Evolutionary conservation across 768 basidiomycete genomes (phyloP).

Genomic region (Naematelia aurantialba): DNA sequence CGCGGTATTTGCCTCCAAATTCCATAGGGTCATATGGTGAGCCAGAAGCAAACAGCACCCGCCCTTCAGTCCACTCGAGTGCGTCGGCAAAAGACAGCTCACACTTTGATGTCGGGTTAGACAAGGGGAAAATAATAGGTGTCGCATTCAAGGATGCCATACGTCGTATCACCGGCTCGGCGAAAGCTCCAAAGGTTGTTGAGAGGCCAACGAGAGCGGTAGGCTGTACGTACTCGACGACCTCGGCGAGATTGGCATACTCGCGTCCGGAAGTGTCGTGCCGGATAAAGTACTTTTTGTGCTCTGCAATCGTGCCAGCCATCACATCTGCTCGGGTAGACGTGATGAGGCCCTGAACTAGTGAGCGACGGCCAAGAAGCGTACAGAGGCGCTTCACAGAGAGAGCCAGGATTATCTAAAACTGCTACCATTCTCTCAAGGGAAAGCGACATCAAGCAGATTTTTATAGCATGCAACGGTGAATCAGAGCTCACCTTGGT

Average conservation of each 20-base stretch:
- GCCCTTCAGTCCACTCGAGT: constrained; percentile 59
- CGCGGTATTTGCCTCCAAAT: constrained; percentile 59
- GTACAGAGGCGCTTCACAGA: no score
- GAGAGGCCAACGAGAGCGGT: constrained; percentile 86
- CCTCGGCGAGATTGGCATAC: constrained; percentile 68
- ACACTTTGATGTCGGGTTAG: constrained; percentile 63
- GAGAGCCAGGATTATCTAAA: no score
- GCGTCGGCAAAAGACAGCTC: constrained; percentile 46
- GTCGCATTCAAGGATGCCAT: constrained; percentile 70
- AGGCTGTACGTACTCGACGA: constrained; percentile 75
- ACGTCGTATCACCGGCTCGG: constrained; percentile 62
- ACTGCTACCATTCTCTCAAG: no score
- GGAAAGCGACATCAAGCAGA: no score
- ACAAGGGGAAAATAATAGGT: constrained; percentile 89
- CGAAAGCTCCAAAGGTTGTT: constrained; percentile 79
- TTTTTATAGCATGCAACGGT: no score
- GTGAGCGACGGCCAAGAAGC: no score
- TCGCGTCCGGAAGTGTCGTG: constrained; percentile 73
- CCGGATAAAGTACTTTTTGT: constrained; percentile 85
- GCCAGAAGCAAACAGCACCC: constrained; percentile 70
- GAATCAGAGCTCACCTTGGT: no score
- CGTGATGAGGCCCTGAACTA: constrained; percentile 81
- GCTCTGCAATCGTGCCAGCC: constrained; percentile 61
- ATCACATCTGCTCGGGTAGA: constrained; percentile 60
- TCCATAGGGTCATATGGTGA: constrained; percentile 71